Evolutionary conservation across 202 grass and related monocot genomes (phyloP).

Genomic region (Digitaria exilis): DNA sequence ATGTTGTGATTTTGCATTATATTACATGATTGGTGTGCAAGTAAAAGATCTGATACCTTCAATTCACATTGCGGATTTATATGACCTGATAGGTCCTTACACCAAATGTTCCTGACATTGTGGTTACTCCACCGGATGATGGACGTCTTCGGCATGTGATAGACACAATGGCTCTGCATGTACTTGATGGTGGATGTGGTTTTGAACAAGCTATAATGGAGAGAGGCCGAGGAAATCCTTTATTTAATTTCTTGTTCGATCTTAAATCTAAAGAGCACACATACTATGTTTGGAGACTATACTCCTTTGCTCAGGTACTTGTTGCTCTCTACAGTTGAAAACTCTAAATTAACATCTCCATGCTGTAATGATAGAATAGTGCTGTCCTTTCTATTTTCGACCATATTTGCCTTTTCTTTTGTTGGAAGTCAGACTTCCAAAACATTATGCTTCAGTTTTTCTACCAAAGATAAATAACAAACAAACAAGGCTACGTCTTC

Average conservation of each 20-base stretch:
- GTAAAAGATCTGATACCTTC: neutral
- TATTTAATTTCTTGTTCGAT: slow-evolving; percentile 93
- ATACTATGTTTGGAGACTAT: slow-evolving; percentile 98
- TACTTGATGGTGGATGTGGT: slow-evolving; percentile 98
- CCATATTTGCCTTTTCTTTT: neutral
- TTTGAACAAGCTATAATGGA: slow-evolving; percentile 99
- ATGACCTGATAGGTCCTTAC: slow-evolving; percentile 83
- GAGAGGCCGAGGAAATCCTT: slow-evolving; percentile 78
- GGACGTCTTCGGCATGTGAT: slow-evolving; percentile 75
- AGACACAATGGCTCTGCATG: slow-evolving; percentile 93
- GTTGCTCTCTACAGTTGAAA: slow-evolving; percentile 17
- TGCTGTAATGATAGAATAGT: slow-evolving; percentile 4
- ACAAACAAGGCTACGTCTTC: neutral
- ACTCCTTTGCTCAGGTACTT: slow-evolving; percentile 98
- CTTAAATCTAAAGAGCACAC: slow-evolving; percentile 93
- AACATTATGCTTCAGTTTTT: neutral
- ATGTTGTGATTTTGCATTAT: neutral
- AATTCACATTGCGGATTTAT: slow-evolving; percentile 38
- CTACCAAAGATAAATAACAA: neutral
- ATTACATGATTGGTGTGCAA: neutral
- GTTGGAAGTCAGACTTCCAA: neutral
- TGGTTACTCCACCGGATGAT: slow-evolving; percentile 81
- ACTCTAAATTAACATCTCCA: slow-evolving; percentile 24
- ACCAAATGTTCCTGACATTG: slow-evolving; percentile 93
- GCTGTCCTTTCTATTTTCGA: slow-evolving; percentile 28